These are phyloP conservation scores for Pleurotus ostreatus DNA, from an alignment of 768 basidiomycete species.

Conservation along the genomic window DNA sequence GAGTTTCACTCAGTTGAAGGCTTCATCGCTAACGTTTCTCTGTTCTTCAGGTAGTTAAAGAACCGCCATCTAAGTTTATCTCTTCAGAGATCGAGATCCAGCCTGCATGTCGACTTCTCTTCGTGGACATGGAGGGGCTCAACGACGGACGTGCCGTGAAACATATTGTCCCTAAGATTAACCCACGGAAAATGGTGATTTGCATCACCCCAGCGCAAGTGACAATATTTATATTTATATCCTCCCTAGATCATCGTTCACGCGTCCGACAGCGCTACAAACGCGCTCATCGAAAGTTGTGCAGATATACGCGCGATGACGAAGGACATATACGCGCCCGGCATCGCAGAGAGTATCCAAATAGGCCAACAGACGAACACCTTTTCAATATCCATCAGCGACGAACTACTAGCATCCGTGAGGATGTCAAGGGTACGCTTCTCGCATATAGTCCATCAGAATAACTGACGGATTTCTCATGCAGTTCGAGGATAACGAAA, in stretches of 20 bases:
- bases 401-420: constrained; percentile 74
- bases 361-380: constrained; percentile 96
- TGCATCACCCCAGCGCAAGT: neutral
- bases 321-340: constrained; percentile 83
- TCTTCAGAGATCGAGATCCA: constrained; percentile 73
- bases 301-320: constrained; percentile 86
- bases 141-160: constrained; percentile 97
- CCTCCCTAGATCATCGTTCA: constrained; percentile 79
- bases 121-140: constrained; percentile 93
- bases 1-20: neutral
- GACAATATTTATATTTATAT: too few relatives aligned
- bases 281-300: constrained; percentile 76
- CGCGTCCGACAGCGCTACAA: constrained; percentile 62
- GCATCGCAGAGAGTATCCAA: constrained; percentile 69
- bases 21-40: too few relatives aligned
- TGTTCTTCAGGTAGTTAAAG: constrained; percentile 24
- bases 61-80: constrained; percentile 91
- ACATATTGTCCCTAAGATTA: constrained; percentile 93
- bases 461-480: neutral
- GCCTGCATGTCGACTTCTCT: constrained; percentile 81
- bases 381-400: constrained; percentile 92
- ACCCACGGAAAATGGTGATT: constrained; percentile 89
- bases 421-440: constrained; percentile 81
- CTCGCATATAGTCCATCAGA: neutral
- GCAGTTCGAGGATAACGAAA: constrained; percentile 97